Percentiles rank a stretch among this genome's conserved stretches.
Evolutionary conservation across 176 grass and related monocot genomes (phyloP).

Genomic region (Cymbopogon citratus): DNA sequence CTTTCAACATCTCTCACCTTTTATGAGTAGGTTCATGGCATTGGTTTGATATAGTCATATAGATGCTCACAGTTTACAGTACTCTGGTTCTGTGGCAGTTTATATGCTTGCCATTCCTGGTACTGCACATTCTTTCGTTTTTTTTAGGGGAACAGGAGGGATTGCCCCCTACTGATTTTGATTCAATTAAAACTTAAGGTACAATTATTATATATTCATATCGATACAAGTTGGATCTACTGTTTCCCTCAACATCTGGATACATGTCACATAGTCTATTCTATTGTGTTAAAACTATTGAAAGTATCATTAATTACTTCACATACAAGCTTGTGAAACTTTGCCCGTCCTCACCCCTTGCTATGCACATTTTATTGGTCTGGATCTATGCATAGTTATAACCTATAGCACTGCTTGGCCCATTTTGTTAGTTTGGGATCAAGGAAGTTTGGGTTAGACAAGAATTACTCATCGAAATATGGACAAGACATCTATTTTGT

Average conservation of each 20-base stretch:
- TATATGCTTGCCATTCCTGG: not conserved
- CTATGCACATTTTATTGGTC: not conserved
- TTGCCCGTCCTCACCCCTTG: not conserved
- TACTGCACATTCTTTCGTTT: not conserved
- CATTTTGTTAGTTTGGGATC: not conserved
- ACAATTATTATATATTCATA: not conserved
- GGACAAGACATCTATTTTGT: not conserved
- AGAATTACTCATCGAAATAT: not conserved
- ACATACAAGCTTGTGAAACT: not conserved
- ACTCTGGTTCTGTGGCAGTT: not conserved
- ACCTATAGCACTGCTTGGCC: not conserved
- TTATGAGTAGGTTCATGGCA: not conserved
- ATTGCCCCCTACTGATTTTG: too few species aligned
- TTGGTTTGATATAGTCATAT: not conserved
- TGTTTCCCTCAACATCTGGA: not conserved
- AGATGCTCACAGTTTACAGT: not conserved
- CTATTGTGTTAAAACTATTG: not conserved
- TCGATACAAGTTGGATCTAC: not conserved
- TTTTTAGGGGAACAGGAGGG: too few species aligned
- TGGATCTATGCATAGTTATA: not conserved
- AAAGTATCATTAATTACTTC: not conserved
- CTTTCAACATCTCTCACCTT: not conserved
- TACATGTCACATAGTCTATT: not conserved
- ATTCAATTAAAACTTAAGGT: too few species aligned
- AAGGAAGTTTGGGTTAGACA: not conserved